Evolutionary conservation across 2,329 filamentous ascomycete genomes (phyloP).

Genomic region (Fusarium protoensiforme): DNA sequence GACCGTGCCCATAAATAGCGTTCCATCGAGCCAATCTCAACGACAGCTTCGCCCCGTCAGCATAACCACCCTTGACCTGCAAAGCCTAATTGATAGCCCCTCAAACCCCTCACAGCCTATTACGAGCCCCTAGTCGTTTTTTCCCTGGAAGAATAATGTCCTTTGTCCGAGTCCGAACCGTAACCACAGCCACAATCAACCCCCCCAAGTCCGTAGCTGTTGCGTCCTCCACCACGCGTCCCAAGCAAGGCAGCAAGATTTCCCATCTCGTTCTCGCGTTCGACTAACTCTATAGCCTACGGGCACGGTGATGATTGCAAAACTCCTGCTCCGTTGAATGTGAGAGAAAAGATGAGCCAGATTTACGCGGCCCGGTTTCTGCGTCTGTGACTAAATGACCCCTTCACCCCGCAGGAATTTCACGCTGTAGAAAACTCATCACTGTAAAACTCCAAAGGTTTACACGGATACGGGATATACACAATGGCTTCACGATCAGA

Average conservation of each 20-base stretch:
- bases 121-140: background rate
- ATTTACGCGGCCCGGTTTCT: background rate
- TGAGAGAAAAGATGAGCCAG: background rate
- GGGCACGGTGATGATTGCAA: background rate
- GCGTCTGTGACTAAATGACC: background rate
- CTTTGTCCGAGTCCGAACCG: background rate
- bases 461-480: background rate
- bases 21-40: background rate
- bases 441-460: background rate
- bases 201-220: background rate
- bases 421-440: background rate
- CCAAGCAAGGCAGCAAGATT: background rate
- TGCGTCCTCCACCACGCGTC: background rate
- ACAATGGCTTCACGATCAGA: slow-evolving; percentile 26
- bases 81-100: background rate
- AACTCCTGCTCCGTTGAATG: background rate
- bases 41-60: background rate
- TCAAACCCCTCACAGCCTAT: background rate
- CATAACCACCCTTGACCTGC: background rate
- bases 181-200: background rate
- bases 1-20: background rate
- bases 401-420: slow-evolving; percentile 4
- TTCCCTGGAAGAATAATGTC: background rate
- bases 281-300: background rate
- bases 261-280: background rate